Evolutionary conservation across 495 filamentous ascomycete species (phyloP).

Genomic region (Venustampulla echinocandica): DNA sequence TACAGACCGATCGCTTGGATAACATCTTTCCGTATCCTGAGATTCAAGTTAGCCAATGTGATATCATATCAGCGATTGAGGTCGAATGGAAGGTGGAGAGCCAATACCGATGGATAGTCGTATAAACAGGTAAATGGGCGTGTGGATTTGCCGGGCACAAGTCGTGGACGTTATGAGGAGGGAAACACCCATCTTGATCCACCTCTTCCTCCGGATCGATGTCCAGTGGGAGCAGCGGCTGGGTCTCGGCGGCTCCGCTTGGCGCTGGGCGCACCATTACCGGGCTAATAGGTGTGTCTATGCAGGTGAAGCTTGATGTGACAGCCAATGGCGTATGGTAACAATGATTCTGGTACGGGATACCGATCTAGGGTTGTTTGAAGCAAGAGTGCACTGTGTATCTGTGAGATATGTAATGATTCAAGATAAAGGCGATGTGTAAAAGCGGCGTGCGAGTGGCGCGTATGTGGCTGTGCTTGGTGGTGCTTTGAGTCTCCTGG

Average conservation of each 20-base stretch:
- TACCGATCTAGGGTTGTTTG: no score
- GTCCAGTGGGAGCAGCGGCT: not conserved
- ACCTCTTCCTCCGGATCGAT: slow-evolving; percentile 10
- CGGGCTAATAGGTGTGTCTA: no score
- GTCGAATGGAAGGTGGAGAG: not conserved
- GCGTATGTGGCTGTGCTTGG: no score
- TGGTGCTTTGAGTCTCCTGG: no score
- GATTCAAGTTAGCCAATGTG: not conserved
- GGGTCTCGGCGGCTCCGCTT: not conserved
- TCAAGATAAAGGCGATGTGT: no score
- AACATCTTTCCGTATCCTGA: slow-evolving; percentile 26
- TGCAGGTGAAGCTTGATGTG: no score
- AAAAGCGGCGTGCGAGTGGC: no score
- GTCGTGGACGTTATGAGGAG: slow-evolving; percentile 16
- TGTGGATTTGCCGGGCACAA: slow-evolving; percentile 19
- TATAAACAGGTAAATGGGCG: slow-evolving; percentile 32
- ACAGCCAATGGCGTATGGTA: no score
- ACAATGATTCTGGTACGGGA: no score
- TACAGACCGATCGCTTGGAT: slow-evolving; percentile 27
- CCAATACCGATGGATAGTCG: slow-evolving; percentile 36
- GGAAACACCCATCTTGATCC: slow-evolving; percentile 21
- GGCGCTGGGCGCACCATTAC: no score
- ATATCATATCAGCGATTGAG: not conserved
- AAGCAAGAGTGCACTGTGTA: no score
- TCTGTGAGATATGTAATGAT: no score